Evolutionary conservation across 1,284 basidiomycete species (phyloP), one percentile per base, ranked within the genome.

Genomic region (Ceratobasidium sp.): DNA sequence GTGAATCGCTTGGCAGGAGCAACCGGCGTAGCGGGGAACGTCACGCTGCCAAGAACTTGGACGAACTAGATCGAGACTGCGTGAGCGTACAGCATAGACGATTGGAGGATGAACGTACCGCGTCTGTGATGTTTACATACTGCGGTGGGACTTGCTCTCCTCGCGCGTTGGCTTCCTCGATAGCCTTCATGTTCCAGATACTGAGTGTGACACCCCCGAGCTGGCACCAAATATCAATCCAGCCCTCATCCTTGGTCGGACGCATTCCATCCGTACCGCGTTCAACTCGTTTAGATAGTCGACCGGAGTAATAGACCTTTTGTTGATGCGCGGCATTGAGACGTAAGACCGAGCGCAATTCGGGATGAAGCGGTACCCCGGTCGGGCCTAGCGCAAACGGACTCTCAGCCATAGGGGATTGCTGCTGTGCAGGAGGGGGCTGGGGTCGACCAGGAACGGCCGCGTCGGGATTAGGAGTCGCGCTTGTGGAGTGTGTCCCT

Each of bases 191-290:
- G 81, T 94, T 93, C 94, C 95, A 96, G 53, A 95, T 86, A 79
- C 95, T 97, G 73, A 98, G 87, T 8, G 95, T 96, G 8, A 96
- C 98, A 5, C 96, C 96, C 54, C 93, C 93, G 33, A 98, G 86
- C 84, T 98, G 96, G 1, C 93, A 93, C 95, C 95, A 97, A 9
- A 97, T 91, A n/a, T 94, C 89, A 8, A 88, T 86, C 95, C 95
- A 97, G n/a, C 93, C 92, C 36, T 95, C 91, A 78, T 96, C 89
- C 81, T 90, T 90, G 78, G 85, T 79, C 60, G 93, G 87, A 80
- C 87, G 87, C 76, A 91, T 88, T 9, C 94, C 94, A 79, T 95
- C 93, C 3, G 93, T 86, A 76, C 88, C 90, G 76, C 89, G 89
- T 83, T 92, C 93, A 79, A 90, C 83, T n/a, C 87, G 86, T 56